Conservation (phyloP, 495 filamentous ascomycete genomes). For the Neohortaea acidophila region DNA sequence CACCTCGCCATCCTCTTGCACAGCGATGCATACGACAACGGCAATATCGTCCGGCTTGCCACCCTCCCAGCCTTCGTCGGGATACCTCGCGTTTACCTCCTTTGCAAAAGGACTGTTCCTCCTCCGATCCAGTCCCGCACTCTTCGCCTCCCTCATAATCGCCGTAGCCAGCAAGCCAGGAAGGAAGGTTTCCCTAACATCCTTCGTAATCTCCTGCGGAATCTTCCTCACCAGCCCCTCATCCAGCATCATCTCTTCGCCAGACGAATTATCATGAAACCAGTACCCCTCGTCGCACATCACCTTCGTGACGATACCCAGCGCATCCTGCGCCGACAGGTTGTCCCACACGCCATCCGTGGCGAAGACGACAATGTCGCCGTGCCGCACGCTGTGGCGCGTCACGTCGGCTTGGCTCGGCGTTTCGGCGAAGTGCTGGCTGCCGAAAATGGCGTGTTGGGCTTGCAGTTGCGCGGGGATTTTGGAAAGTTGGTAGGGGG, state of each 20-base stretch:
- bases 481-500: conserved; percentile 83
- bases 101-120: conserved; percentile 86
- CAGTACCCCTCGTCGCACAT: conserved; percentile 51
- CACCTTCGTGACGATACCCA: conserved; percentile 56
- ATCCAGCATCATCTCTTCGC: conserved; percentile 40
- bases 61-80: conserved; percentile 65
- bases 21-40: conserved; percentile 53
- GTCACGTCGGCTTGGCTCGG: conserved; percentile 73
- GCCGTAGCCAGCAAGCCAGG: conserved; percentile 48
- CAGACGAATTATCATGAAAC: conserved; percentile 45
- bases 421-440: conserved; percentile 54
- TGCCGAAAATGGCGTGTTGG: conserved; percentile 61
- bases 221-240: conserved; percentile 29
- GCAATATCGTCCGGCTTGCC: conserved; percentile 90
- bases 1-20: conserved; percentile 12
- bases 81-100: conserved; percentile 75
- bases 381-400: conserved; percentile 60
- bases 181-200: conserved; percentile 8
- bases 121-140: conserved; percentile 59
- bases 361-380: conserved; percentile 80
- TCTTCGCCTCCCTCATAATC: conserved; percentile 66
- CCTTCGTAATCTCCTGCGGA: conserved; percentile 14
- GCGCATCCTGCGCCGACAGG: conserved; percentile 72
- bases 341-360: conserved; percentile 97
- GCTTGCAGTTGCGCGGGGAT: conserved; percentile 64